phyloP scores from a whole-genome alignment of 495 filamentous ascomycete genomes.

The Oidiodendron maius region DNA sequence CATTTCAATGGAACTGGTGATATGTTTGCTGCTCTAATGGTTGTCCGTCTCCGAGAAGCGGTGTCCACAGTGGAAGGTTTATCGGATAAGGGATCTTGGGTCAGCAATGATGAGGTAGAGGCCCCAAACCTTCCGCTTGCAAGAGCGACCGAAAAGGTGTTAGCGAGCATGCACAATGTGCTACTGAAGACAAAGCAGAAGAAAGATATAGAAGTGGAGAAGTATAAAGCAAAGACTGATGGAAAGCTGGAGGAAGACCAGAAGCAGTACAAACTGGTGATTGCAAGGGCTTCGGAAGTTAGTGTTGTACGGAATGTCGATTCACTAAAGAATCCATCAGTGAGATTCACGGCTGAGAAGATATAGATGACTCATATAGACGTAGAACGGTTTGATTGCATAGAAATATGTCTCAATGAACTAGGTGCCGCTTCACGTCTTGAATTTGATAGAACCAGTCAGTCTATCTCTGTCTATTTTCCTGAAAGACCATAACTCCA shows the following conservation, averaged over 20 bases:
- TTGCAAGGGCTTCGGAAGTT: constrained; percentile 75
- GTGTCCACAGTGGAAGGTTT: constrained; percentile 39
- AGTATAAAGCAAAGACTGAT: constrained; percentile 25
- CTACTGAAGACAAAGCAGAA: constrained; percentile 68
- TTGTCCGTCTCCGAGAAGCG: constrained; percentile 85
- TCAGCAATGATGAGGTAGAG: constrained; percentile 59
- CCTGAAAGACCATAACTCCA: constrained; percentile 17
- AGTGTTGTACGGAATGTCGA: constrained; percentile 66
- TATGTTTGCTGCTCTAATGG: constrained; percentile 91
- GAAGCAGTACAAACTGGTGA: constrained; percentile 59
- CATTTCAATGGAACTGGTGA: constrained; percentile 96
- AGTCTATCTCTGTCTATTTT: constrained; percentile 1
- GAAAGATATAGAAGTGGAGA: constrained; percentile 52
- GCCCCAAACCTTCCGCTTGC: constrained; percentile 74
- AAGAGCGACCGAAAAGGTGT: constrained; percentile 73
- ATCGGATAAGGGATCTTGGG: constrained; percentile 52
- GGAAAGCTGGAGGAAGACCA: constrained; percentile 38
- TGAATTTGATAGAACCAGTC: neutral
- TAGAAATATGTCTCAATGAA: neutral
- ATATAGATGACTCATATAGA: constrained; percentile 25
- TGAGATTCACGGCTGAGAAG: constrained; percentile 50
- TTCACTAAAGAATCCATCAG: constrained; percentile 55
- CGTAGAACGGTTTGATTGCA: neutral
- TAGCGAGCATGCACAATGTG: constrained; percentile 90
- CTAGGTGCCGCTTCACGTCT: neutral